Conservation (phyloP, 352 stramenopile species). For the Pseudoperonospora humuli region DNA sequence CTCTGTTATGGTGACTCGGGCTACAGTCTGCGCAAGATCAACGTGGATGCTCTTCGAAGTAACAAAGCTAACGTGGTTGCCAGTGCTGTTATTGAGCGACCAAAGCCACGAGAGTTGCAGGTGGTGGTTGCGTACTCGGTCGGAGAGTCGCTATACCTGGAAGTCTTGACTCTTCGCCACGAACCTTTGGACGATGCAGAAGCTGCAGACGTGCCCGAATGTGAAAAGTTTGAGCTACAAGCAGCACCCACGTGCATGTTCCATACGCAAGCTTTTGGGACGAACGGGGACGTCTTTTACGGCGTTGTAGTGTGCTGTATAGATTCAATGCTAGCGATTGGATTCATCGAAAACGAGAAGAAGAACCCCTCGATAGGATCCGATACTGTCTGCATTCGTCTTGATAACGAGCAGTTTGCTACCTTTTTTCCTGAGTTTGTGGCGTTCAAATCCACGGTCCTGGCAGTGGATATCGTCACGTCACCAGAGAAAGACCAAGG, state of each 20-base stretch:
- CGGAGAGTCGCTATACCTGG: slow-evolving; percentile 26
- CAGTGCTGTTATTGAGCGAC: slow-evolving; percentile 37
- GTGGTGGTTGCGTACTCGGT: slow-evolving; percentile 47
- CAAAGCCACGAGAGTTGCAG: slow-evolving; percentile 15
- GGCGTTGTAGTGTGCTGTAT: slow-evolving; percentile 56
- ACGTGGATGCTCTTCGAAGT: slow-evolving; percentile 19
- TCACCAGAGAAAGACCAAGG: slow-evolving; percentile 19
- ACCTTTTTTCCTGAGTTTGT: slow-evolving; percentile 64
- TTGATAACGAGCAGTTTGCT: slow-evolving; percentile 57
- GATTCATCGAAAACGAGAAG: slow-evolving; percentile 39
- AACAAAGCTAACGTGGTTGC: slow-evolving; percentile 34
- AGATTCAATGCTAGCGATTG: slow-evolving; percentile 54
- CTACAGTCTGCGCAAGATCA: slow-evolving; percentile 35
- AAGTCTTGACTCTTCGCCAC: slow-evolving; percentile 14
- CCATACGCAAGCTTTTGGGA: slow-evolving; percentile 31
- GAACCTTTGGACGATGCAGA: slow-evolving; percentile 7
- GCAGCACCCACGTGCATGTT: slow-evolving; percentile 44
- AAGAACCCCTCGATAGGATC: not conserved
- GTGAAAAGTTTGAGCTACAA: slow-evolving; percentile 49
- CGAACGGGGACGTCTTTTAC: slow-evolving; percentile 30
- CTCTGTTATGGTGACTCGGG: slow-evolving; percentile 27
- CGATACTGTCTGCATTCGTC: slow-evolving; percentile 27
- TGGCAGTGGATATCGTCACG: slow-evolving; percentile 38
- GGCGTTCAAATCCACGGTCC: slow-evolving; percentile 42
- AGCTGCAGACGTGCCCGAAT: not conserved